Conservation (phyloP, 495 filamentous ascomycete genomes). For the Xylaria scruposa region DNA sequence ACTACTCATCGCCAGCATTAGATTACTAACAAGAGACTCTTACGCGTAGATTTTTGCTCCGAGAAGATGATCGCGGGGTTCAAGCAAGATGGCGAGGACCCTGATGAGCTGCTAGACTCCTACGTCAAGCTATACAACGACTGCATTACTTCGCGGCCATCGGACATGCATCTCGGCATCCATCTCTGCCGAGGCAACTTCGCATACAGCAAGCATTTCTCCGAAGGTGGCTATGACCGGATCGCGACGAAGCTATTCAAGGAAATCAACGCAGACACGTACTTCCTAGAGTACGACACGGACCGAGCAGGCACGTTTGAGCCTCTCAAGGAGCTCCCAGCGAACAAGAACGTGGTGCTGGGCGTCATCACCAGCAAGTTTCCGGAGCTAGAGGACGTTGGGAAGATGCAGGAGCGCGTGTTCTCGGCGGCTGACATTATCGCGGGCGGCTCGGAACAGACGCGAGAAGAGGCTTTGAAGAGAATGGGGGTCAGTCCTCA, state of each 20-base stretch:
- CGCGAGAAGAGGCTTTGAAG: constrained; percentile 62
- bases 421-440: constrained; percentile 67
- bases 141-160: constrained; percentile 61
- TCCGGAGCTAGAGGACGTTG: constrained; percentile 67
- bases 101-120: constrained; percentile 66
- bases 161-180: constrained; percentile 68
- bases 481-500: constrained; percentile 71
- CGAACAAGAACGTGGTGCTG: constrained; percentile 71
- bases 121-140: constrained; percentile 76
- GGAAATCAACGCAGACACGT: constrained; percentile 68
- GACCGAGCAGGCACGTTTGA: constrained; percentile 71
- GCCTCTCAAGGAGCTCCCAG: constrained; percentile 68
- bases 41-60: constrained; percentile 66
- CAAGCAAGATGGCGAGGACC: constrained; percentile 61
- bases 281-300: constrained; percentile 78
- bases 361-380: constrained; percentile 74
- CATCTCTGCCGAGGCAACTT: constrained; percentile 77
- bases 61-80: constrained; percentile 70
- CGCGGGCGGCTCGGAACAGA: constrained; percentile 63
- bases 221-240: constrained; percentile 72
- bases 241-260: constrained; percentile 75
- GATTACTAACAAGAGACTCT: not conserved
- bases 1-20: not conserved
- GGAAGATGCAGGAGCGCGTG: constrained; percentile 68
- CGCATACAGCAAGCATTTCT: constrained; percentile 70